phyloP scores from a whole-genome alignment of 208 protist species.

The Trypanosoma melophagium region DNA sequence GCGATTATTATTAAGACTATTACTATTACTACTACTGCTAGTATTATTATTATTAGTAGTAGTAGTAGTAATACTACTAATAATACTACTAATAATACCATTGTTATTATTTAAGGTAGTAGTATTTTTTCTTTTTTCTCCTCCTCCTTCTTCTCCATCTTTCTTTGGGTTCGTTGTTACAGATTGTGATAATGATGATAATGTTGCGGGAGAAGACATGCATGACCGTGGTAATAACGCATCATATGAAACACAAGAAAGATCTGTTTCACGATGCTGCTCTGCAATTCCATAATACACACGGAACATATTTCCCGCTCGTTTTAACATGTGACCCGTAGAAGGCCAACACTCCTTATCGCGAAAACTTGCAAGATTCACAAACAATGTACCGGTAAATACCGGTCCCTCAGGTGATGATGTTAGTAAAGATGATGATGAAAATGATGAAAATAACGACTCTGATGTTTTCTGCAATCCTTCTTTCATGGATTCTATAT shows the following conservation, averaged over 20 bases:
- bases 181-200: too few relatives aligned
- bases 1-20: background rate
- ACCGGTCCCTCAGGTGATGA: background rate
- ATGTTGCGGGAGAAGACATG: background rate
- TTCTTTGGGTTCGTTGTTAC: too few relatives aligned
- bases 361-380: conserved; percentile 88
- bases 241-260: conserved; percentile 44
- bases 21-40: background rate
- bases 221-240: conserved; percentile 23
- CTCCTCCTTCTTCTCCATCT: too few relatives aligned
- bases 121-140: too few relatives aligned
- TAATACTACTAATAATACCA: too few relatives aligned
- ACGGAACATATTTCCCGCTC: conserved; percentile 63
- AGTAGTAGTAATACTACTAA: too few relatives aligned
- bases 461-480: too few relatives aligned
- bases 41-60: background rate
- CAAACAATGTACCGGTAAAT: conserved; percentile 75
- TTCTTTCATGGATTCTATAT: too few relatives aligned
- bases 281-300: conserved; percentile 87
- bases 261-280: conserved; percentile 49
- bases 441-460: too few relatives aligned
- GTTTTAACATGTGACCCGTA: conserved; percentile 62
- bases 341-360: conserved; percentile 83
- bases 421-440: too few relatives aligned
- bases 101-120: too few relatives aligned